Evolutionary conservation across 2,329 filamentous ascomycete genomes (phyloP), one percentile per base, ranked within the genome.

Genomic region (Plectosphaerella cucumerina): DNA sequence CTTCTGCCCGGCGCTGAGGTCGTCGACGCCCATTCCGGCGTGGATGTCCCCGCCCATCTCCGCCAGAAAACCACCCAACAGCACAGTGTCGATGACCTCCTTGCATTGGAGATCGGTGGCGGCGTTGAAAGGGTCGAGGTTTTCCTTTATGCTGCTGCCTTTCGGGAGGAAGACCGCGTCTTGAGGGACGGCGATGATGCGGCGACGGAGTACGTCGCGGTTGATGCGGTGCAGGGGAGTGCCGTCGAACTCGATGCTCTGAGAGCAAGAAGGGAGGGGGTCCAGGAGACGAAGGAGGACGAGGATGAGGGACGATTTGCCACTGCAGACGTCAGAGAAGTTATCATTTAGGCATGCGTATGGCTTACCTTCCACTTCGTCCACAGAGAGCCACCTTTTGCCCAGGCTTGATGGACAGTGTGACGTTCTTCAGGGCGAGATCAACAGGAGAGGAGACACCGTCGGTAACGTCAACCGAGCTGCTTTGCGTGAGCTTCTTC

Each of bases 1-100:
- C 43, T 75, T 76, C 62, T 87, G 84, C 0, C 85, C 85, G 33
- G 78, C 74, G 5, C 74, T 78, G 6, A 84, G 67, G 47, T 71
- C 68, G 6, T 77, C 70, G 2, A 69, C 64, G 20, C 70, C 67
- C 47, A 82, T 69, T 15, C 52, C 54, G 1, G 57, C 59, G 6
- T 53, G 51, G 1, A 68, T 50, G 8, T 47, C 33, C 1, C 64
- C 65, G 26, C 26, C 26, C 26, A 31, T 31, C 8, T 31, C 12
- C 12, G 26, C 26, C 26, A 31, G 26, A 11, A 31, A 31, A 11
- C 20, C 65, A 11, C 26, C 6, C 2, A 31, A 11, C 4, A 31
- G 26, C 12, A 31, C 26, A 3, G 26, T 31, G 43, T 14, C 63
- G 58, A 2, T 59, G 1, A 63, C 61, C 3, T 55, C 58, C 20